These are phyloP conservation scores for Boletales sp. DNA, from an alignment of 768 basidiomycete species.

Conservation along the genomic window DNA sequence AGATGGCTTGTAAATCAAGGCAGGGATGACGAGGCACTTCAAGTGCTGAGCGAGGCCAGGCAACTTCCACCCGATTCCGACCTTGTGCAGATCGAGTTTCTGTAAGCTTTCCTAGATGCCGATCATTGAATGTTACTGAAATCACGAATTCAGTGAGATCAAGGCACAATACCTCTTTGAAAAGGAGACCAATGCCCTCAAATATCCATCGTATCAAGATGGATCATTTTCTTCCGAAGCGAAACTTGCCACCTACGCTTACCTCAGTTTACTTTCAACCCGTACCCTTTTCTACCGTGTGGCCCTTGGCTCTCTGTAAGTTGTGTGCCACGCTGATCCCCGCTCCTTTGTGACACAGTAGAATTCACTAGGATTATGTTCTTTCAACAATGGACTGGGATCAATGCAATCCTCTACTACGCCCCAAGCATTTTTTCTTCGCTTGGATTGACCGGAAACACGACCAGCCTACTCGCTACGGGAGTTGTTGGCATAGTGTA, in stretches of 20 bases:
- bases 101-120: slow-evolving; percentile 42
- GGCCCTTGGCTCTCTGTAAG: slow-evolving; percentile 54
- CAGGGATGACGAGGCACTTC: slow-evolving; percentile 69
- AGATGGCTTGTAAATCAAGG: slow-evolving; percentile 79
- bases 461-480: slow-evolving; percentile 54
- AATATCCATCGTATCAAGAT: slow-evolving; percentile 65
- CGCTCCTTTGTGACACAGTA: slow-evolving; percentile 1
- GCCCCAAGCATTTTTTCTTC: slow-evolving; percentile 65
- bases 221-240: slow-evolving; percentile 53
- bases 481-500: slow-evolving; percentile 81
- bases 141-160: slow-evolving; percentile 48
- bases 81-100: slow-evolving; percentile 68
- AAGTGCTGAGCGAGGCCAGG: slow-evolving; percentile 59
- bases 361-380: slow-evolving; percentile 53
- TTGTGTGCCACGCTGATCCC: background rate
- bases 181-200: slow-evolving; percentile 52
- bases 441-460: slow-evolving; percentile 60
- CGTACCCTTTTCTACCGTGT: slow-evolving; percentile 59
- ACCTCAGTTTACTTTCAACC: slow-evolving; percentile 56
- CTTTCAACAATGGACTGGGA: slow-evolving; percentile 83
- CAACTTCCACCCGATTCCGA: slow-evolving; percentile 53
- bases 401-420: slow-evolving; percentile 76
- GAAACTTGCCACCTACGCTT: slow-evolving; percentile 58
- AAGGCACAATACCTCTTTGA: slow-evolving; percentile 74
- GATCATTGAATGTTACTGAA: background rate